Evolutionary conservation across 129 eudicot genomes (phyloP), one percentile per base, ranked within the genome.

Genomic region (Ambrosia trifida): DNA sequence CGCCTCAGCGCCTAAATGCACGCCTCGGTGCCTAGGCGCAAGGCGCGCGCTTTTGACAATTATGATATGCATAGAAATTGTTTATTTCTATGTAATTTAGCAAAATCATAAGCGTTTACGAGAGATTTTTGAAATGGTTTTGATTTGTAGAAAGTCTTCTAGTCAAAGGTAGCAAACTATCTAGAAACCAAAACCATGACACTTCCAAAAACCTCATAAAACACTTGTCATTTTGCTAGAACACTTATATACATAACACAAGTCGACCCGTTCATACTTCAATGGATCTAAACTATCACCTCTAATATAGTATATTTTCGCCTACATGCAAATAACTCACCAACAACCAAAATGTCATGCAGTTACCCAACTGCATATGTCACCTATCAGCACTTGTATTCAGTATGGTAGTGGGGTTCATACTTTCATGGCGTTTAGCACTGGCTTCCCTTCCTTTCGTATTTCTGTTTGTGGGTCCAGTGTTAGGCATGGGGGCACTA

Each of bases 351-450:
- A 72, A n/a, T 40, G 24, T 52, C 41, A 45, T 80, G 77, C 60
- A 90, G 95, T 85, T 90, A 45, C 97, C 97, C 49, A 90, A 85
- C 79, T 81, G 78, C 43, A 41, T 90, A 69, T 85, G 83, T 35
- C 85, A 85, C 40, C 65, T 90, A 40, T 64, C 89, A 24, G 72
- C 88, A 50, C 70, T 90, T 31, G 32, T 83, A 13, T 74, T 44
- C 44, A 80, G 87, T 69, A 49, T 83, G 17, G 1, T 83, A 10
- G 89, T 83, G 0, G 87, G 76, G 73, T 87, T 87, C 77, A n/a
- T 50, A 44, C 91, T 90, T 35, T 90, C 97, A 70, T 90, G 97
- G 97, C 75, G 97, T 64, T 75, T 90, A 18, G 80, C 89, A 0
- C 47, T 90, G 32, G 84, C 87, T 57, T 81, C 87, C n/a, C 43